A percentile compares a stretch with the other conserved stretches of the same genome.
Conservation (phyloP, 768 basidiomycete species). For the Pulveroboletus ravenelii region DNA sequence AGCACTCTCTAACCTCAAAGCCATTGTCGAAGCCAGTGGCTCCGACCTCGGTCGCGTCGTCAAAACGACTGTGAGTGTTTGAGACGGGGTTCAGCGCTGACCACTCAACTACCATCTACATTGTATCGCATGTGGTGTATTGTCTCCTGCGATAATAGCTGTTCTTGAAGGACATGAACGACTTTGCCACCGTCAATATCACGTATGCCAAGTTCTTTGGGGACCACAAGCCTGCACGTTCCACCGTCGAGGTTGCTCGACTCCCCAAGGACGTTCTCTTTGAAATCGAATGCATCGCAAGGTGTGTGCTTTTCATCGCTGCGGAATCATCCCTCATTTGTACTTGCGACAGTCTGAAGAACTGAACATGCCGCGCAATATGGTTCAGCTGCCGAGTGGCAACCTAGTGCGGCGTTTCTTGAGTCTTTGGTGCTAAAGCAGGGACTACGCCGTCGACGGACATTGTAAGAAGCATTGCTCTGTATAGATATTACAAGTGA, state of each 20-base stretch:
- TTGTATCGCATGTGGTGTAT: neutral
- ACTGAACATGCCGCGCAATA: neutral
- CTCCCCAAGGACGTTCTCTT: constrained; percentile 89
- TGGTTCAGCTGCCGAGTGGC: neutral
- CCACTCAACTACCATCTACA: neutral
- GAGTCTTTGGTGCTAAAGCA: neutral
- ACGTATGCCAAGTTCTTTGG: constrained; percentile 86
- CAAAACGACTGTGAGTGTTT: constrained; percentile 77
- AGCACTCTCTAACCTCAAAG: constrained; percentile 80
- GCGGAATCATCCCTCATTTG: neutral
- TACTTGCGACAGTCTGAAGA: constrained; percentile 15
- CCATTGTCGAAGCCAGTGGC: constrained; percentile 78
- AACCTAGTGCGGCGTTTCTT: neutral
- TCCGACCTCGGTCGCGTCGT: constrained; percentile 76
- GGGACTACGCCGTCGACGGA: neutral
- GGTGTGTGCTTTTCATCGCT: constrained; percentile 36
- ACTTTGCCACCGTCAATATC: constrained; percentile 79
- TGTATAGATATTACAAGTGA: constrained; percentile 1
- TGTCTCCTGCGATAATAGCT: constrained; percentile 44
- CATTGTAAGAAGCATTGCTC: neutral
- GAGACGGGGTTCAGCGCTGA: neutral
- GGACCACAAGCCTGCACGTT: constrained; percentile 87
- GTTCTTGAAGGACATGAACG: constrained; percentile 89
- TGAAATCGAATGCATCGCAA: constrained; percentile 88
- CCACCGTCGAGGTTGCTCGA: constrained; percentile 83